Evolutionary conservation across 192 early-diverging fungal genomes (phyloP).

Genomic region (Funneliformis mosseae): DNA sequence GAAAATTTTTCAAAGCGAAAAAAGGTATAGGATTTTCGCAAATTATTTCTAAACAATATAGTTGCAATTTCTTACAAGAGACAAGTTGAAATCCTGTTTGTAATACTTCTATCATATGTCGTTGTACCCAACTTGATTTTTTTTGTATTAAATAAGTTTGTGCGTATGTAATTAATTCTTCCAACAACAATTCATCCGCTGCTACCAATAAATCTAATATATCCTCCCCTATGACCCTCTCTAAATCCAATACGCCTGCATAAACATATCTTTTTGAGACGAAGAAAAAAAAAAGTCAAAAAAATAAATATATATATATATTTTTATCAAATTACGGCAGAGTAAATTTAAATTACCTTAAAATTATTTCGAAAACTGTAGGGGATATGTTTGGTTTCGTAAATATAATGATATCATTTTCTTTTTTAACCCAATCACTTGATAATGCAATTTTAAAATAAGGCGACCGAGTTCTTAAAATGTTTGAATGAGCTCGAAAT

Average conservation of each 20-base stretch:
- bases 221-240: neutral
- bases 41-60: constrained; percentile 5
- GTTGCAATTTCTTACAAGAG: constrained; percentile 14
- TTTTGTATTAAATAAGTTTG: constrained; percentile 22
- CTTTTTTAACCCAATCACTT: constrained; percentile 4
- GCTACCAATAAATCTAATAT: constrained; percentile 16
- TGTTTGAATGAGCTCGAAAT: constrained; percentile 19
- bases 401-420: constrained; percentile 14
- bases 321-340: too few relatives aligned
- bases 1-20: constrained; percentile 9
- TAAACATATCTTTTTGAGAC: neutral
- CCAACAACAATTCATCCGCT: constrained; percentile 20
- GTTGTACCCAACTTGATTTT: constrained; percentile 5
- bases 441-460: constrained; percentile 6
- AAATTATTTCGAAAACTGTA: constrained; percentile 8
- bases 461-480: constrained; percentile 22
- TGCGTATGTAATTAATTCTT: constrained; percentile 7
- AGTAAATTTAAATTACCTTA: neutral
- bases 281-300: neutral
- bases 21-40: constrained; percentile 3
- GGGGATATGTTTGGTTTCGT: constrained; percentile 30
- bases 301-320: too few relatives aligned
- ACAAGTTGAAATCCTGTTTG: constrained; percentile 10
- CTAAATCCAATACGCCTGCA: constrained; percentile 9
- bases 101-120: constrained; percentile 7